A percentile compares a stretch with the other conserved stretches of the same genome.
These are phyloP conservation scores for Zea luxurians DNA, from an alignment of 176 grass and related monocot species.

Conservation along the genomic window DNA sequence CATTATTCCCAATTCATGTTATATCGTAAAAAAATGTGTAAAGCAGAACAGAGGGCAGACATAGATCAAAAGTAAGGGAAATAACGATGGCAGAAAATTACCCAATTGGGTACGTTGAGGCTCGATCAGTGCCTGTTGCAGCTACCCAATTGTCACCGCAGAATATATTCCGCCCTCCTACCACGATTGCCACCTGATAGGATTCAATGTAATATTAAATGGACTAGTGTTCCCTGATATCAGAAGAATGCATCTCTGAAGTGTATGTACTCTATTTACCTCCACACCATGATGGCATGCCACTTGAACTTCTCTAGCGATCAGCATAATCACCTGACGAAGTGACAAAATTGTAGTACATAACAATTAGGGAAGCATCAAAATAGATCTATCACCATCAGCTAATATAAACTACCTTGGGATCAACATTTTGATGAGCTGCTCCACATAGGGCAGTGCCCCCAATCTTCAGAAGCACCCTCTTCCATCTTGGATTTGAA, in stretches of 20 bases:
- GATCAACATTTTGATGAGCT: slow-evolving; percentile 74
- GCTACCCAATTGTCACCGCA: slow-evolving; percentile 74
- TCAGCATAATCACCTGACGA: slow-evolving; percentile 76
- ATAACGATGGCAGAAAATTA: slow-evolving; percentile 35
- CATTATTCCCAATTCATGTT: background rate
- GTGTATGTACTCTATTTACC: slow-evolving; percentile 44
- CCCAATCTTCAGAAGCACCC: slow-evolving; percentile 87
- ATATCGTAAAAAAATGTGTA: background rate
- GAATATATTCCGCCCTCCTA: slow-evolving; percentile 93
- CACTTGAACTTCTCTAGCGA: slow-evolving; percentile 90
- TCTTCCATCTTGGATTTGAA: slow-evolving; percentile 77
- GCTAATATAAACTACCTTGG: slow-evolving; percentile 57
- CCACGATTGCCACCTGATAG: slow-evolving; percentile 79
- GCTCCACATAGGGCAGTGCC: slow-evolving; percentile 59
- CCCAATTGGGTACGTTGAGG: slow-evolving; percentile 80
- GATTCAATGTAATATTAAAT: slow-evolving; percentile 23
- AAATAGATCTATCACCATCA: slow-evolving; percentile 11
- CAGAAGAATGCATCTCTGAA: background rate
- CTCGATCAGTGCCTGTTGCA: slow-evolving; percentile 77
- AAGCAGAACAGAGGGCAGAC: background rate
- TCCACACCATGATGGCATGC: slow-evolving; percentile 69
- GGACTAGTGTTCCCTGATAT: slow-evolving; percentile 3
- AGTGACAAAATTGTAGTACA: slow-evolving; percentile 17
- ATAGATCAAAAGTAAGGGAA: slow-evolving; percentile 1
- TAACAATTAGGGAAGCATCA: slow-evolving; percentile 9